Percentiles rank a stretch among this genome's conserved stretches.
Evolutionary conservation across 2,329 filamentous ascomycete species (phyloP).

Genomic region (Botryotinia narcissicola): DNA sequence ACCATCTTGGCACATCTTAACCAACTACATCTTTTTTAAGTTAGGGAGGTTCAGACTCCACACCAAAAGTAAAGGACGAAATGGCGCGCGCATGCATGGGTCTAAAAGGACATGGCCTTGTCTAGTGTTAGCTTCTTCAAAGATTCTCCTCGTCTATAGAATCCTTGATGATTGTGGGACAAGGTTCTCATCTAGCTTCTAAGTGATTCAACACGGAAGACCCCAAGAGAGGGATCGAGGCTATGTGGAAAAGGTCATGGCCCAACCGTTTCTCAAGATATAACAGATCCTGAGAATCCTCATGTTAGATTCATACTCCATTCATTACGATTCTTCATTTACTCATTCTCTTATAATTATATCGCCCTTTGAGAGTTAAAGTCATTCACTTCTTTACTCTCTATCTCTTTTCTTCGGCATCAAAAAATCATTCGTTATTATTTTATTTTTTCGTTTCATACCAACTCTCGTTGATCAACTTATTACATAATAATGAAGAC

Average conservation of each 20-base stretch:
- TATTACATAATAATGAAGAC: constrained; percentile 42
- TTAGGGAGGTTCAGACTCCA: neutral
- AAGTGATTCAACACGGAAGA: constrained; percentile 12
- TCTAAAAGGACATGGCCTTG: constrained; percentile 7
- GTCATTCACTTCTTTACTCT: constrained; percentile 48
- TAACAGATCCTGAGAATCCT: constrained; percentile 24
- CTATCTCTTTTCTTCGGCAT: constrained; percentile 37
- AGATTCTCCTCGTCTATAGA: constrained; percentile 8
- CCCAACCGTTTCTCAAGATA: constrained; percentile 19
- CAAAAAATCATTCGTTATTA: constrained; percentile 37
- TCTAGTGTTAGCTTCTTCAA: constrained; percentile 12
- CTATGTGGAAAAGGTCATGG: constrained; percentile 20
- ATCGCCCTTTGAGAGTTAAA: constrained; percentile 38
- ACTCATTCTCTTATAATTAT: constrained; percentile 18
- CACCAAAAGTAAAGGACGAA: constrained; percentile 2
- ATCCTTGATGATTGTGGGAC: constrained; percentile 8
- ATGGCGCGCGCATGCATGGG: constrained; percentile 21
- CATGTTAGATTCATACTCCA: constrained; percentile 4
- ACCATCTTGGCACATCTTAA: neutral
- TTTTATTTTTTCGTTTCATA: constrained; percentile 26
- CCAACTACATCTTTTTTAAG: constrained; percentile 1
- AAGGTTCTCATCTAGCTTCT: constrained; percentile 12
- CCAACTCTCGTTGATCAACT: constrained; percentile 29
- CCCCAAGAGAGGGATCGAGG: constrained; percentile 11
- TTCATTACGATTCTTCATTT: constrained; percentile 15